Base-by-base conservation (phyloP, 2,329 filamentous ascomycete genomes). In the Dactylellina drechsleri region DNA sequence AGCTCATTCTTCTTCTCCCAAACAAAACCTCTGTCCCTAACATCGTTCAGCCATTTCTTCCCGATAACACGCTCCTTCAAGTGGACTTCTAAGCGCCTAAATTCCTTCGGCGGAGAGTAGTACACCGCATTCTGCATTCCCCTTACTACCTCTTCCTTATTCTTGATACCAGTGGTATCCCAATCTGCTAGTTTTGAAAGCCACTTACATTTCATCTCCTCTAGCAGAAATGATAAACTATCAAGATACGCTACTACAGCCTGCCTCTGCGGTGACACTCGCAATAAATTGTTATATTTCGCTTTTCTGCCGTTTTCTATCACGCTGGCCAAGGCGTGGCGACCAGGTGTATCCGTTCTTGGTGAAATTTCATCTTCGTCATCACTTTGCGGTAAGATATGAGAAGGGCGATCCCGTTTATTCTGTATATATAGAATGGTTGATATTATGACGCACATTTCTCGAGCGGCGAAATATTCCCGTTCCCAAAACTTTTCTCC, bases 351-450 rank as follows among this genome's bases (percentile, higher is more conserved):
- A 18, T 74, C 62, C 6, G 67, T 43, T 7, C 20, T 28, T 4
- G 70, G 70, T 10, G 64, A 67, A 2, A 28, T 50, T 43, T 74
- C 50, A 6, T 40, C 20, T n/a, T 67, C 70, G n/a, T 67, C 41
- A 16, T 8, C 12, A 18, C 16, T 43, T 15, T 13, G 20, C 7
- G 0, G 13, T 6, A 53, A 49, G 36, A 12, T 16, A 1, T 36
- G 40, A 0, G 10, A 4, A 4, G 62, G 62, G 10, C 57, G 8
- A 12, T 49, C n/a, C 12, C 58, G 56, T 31, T 58, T 67, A 8
- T 74, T 23, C 1, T 67, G 62, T 15, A 74, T 18, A 43, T 74
- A 74, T 7, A 74, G 43, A n/a, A 67, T 64, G 3, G 62, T 74
- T 5, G 70, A 74, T 2, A 74, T 13, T 12, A 67, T 74, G 3